Conservation (phyloP, 73 alveolate species). For the Tetrahymena malaccensis region DNA sequence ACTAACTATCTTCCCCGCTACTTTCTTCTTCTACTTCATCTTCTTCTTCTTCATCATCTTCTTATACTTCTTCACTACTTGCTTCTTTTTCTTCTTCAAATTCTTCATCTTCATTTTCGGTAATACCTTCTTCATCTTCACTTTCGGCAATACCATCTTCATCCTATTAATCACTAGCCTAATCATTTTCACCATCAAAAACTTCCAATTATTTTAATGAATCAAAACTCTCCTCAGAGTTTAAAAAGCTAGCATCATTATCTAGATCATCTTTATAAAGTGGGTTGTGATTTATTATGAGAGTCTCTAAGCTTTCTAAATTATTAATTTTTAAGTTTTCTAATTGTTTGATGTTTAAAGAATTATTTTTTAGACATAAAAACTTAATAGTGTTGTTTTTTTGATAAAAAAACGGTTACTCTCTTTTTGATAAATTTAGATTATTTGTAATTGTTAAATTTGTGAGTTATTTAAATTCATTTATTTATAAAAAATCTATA, state of each 20-base stretch:
- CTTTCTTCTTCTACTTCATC: background rate
- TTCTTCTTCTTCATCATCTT: background rate
- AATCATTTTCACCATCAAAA: background rate
- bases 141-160: background rate
- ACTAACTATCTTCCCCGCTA: background rate
- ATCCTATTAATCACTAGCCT: background rate
- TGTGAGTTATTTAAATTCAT: background rate
- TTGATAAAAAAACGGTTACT: background rate
- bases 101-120: background rate
- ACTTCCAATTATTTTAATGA: background rate
- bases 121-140: background rate
- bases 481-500: background rate
- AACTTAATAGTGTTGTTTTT: background rate
- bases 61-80: background rate
- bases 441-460: background rate
- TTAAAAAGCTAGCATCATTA: background rate
- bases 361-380: background rate
- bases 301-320: background rate
- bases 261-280: background rate
- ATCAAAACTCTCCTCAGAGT: background rate
- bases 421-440: background rate
- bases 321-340: background rate
- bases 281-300: background rate
- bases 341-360: background rate
- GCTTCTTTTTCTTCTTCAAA: background rate